A percentile compares a stretch with the other conserved stretches of the same genome.
Evolutionary conservation across 208 protist species (phyloP).

Genomic region (Crithidia mellificae): DNA sequence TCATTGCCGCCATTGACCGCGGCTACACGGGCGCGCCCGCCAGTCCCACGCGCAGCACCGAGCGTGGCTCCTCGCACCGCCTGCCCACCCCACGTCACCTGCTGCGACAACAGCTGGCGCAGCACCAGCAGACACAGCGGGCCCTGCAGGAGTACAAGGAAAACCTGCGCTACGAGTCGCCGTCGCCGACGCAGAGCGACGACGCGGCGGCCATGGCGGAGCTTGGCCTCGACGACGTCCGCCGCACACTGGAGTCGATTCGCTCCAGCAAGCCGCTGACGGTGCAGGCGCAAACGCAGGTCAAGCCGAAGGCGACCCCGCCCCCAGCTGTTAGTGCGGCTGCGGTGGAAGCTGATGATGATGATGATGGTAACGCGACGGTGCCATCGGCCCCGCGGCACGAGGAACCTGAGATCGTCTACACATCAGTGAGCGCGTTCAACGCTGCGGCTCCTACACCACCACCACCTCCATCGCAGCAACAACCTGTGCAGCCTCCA

Average conservation of each 20-base stretch:
- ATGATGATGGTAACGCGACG: too few species aligned
- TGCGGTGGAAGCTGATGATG: too few species aligned
- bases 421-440: slow-evolving; percentile 10
- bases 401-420: slow-evolving; percentile 7
- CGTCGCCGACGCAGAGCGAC: slow-evolving; percentile 20
- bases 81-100: slow-evolving; percentile 52
- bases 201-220: slow-evolving; percentile 32
- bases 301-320: neutral
- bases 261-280: slow-evolving; percentile 37
- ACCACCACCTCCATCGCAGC: neutral
- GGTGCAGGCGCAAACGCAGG: neutral
- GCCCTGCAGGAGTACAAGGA: slow-evolving; percentile 52
- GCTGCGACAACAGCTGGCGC: slow-evolving; percentile 61
- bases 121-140: slow-evolving; percentile 66
- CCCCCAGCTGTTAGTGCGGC: neutral
- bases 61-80: slow-evolving; percentile 21
- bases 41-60: slow-evolving; percentile 19
- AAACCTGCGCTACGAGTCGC: slow-evolving; percentile 22
- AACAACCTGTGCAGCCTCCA: neutral
- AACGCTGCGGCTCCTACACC: neutral
- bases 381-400: neutral
- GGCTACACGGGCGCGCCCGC: slow-evolving; percentile 24
- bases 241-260: slow-evolving; percentile 39
- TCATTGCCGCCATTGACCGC: slow-evolving; percentile 48
- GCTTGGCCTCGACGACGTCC: slow-evolving; percentile 31